phyloP scores from a whole-genome alignment of 495 filamentous ascomycete species.

The Collariella sp. region DNA sequence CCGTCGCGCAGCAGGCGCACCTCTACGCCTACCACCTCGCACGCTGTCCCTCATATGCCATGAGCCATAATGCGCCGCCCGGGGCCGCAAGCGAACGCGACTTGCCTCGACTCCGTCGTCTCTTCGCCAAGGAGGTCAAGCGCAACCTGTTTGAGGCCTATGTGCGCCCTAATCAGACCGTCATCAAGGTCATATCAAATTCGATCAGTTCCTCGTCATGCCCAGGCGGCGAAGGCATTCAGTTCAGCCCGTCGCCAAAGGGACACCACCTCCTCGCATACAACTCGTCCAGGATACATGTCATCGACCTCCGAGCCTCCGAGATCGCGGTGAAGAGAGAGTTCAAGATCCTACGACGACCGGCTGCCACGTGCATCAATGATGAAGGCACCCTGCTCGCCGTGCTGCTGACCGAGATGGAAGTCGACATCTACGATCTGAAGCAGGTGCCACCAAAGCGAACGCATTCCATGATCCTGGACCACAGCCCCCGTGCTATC shows the following conservation, averaged over 20 bases:
- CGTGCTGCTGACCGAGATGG: conserved; percentile 70
- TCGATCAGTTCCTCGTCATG: conserved; percentile 76
- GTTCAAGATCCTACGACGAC: conserved; percentile 69
- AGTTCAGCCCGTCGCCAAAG: conserved; percentile 67
- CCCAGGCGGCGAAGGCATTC: conserved; percentile 77
- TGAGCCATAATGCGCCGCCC: conserved; percentile 40
- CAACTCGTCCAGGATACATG: conserved; percentile 78
- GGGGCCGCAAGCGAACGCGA: conserved; percentile 40
- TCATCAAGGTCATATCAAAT: conserved; percentile 71
- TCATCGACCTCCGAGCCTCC: conserved; percentile 55
- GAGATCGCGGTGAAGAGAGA: conserved; percentile 60
- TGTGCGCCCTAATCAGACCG: conserved; percentile 57
- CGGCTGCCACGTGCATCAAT: conserved; percentile 66
- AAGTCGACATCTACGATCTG: conserved; percentile 74
- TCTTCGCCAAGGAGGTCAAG: conserved; percentile 64
- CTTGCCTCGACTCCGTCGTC: conserved; percentile 51
- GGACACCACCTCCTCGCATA: conserved; percentile 68
- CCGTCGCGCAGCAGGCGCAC: conserved; percentile 57
- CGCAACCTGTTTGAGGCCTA: conserved; percentile 75
- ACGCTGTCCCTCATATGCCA: conserved; percentile 57
- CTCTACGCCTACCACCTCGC: conserved; percentile 73
- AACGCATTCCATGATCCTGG: conserved; percentile 59
- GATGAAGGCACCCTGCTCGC: conserved; percentile 72
- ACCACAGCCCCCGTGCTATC: conserved; percentile 68
- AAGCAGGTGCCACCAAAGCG: conserved; percentile 51